Evolutionary conservation across 2,329 filamentous ascomycete species (phyloP), one percentile per base, ranked within the genome.

Genomic region (Ophiostoma pallidulum): DNA sequence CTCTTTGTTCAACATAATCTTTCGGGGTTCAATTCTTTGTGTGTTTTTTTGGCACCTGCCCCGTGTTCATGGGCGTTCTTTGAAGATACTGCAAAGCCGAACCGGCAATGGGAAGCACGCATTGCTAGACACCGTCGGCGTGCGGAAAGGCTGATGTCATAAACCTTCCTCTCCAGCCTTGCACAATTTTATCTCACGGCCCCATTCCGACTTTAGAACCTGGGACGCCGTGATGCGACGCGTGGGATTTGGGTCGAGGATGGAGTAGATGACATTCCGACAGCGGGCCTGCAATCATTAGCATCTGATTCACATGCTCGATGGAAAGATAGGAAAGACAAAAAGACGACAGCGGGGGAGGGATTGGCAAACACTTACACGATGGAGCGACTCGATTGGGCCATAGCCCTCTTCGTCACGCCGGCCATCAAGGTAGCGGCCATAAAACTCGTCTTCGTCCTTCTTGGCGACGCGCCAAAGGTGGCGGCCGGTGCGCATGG

Each of bases 201-300:
- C 89, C 92, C 92, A 98, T 71, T 98, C 92, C 4, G 91, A 97
- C 67, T 95, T 95, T 60, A 98, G 80, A 49, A 97, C 88, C 69
- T 98, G 92, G 35, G 90, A 91, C 50, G 92, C 91, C 26, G 89
- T 96, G 63, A 98, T 91, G 58, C 92, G 87, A 54, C 92, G 84
- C 49, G 79, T 79, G 22, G 92, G 89, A 63, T 95, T 96, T 26
- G 92, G 92, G 62, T 98, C 92, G 39, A 98, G 77, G 55, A 98
- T 95, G 19, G 90, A 97, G 69, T 98, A 98, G 62, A 98, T 96
- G 59, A 98, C 92, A 59, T 98, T 98, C 53, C 92, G 86, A 68
- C 92, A 98, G 59, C 91, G 88, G 57, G 90, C 90, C 91, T 97
- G 56, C 14, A 41, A 46, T n/a, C 33, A 39, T 60, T 51, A 53